Evolutionary conservation across 164 flowering plant species (phyloP), one percentile per base, ranked within the genome.

Genomic region (Liquidambar formosana): DNA sequence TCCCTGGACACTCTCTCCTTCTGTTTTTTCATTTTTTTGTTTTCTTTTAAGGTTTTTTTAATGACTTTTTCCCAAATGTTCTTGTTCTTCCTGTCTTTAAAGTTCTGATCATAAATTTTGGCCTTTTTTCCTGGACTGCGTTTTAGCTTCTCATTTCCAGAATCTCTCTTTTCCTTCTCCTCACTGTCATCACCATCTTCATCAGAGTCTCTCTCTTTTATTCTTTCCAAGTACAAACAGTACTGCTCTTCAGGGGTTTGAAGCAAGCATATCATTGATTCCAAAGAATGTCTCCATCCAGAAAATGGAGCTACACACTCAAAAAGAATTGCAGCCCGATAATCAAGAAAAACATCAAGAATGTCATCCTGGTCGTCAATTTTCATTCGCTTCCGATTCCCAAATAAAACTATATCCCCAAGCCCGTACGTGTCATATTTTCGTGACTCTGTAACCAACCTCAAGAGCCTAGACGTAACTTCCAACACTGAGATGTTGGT

Each of bases 361-460:
- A 85, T 72, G 3, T 77, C 84, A 49, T 69, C 67, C 52, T 54
- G 71, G 49, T 74, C 83, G 63, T 58, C 75, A 22, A 86, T 73
- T 54, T 79, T 77, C 84, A 88, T 76, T 54, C 87, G 61, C 57
- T 79, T 33, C 45, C 47, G 23, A 67, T 84, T 86, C 25, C 93
- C 89, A 73, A 79, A 78, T 58, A 88, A 68, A 26, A 88, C 75
- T 48, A 85, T 72, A 63, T 86, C 88, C 49, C 89, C 89, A 54
- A 85, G 61, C 0, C 88, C 85, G 74, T 76, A 84, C 14, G 69
- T 54, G 0, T 66, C 68, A 43, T 57, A 57, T n/a, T 51, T 23
- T 25, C 49, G 49, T n/a, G 75, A 57, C 14, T 61, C 74, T 12
- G 1, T 70, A 2, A 78, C 75, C 47, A 76, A 61, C 11, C 33